Evolutionary conservation across 345 rosid species (phyloP).

Genomic region (Anacardium occidentale): DNA sequence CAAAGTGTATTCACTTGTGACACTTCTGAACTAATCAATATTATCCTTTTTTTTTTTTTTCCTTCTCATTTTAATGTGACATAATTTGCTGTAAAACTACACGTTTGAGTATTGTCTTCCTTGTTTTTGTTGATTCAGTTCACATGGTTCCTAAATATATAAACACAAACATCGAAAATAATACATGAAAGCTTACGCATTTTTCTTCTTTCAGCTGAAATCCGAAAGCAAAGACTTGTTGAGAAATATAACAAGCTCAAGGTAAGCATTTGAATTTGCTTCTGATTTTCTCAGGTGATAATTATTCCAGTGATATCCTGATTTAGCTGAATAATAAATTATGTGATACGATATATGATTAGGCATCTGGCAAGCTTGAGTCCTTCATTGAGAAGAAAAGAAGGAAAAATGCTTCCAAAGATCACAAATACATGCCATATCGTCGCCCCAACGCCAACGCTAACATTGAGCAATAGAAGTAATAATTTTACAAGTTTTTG

Average conservation of each 20-base stretch:
- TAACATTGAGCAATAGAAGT: constrained; percentile 32
- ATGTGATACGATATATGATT: neutral
- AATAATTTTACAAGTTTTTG: neutral
- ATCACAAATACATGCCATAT: constrained; percentile 82
- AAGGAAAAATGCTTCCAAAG: constrained; percentile 89
- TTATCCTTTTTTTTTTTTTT: neutral
- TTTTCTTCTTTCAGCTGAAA: constrained; percentile 63
- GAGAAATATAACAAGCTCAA: constrained; percentile 52
- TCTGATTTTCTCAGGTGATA: neutral
- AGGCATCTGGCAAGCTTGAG: constrained; percentile 62
- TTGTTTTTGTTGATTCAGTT: neutral
- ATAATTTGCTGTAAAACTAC: neutral
- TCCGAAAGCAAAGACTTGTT: constrained; percentile 62
- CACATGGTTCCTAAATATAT: neutral
- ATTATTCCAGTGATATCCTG: neutral
- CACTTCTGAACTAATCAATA: too few relatives aligned
- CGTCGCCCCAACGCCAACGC: constrained; percentile 47
- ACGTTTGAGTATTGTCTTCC: too few relatives aligned
- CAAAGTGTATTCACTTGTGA: neutral
- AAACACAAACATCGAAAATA: neutral
- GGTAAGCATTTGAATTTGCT: constrained; percentile 29
- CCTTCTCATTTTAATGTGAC: too few relatives aligned
- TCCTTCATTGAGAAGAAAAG: constrained; percentile 79
- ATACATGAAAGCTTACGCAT: constrained; percentile 18
- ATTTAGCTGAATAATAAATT: neutral